Evolutionary conservation across 768 basidiomycete species (phyloP).

Genomic region (Candolleomyces aberdarensis): DNA sequence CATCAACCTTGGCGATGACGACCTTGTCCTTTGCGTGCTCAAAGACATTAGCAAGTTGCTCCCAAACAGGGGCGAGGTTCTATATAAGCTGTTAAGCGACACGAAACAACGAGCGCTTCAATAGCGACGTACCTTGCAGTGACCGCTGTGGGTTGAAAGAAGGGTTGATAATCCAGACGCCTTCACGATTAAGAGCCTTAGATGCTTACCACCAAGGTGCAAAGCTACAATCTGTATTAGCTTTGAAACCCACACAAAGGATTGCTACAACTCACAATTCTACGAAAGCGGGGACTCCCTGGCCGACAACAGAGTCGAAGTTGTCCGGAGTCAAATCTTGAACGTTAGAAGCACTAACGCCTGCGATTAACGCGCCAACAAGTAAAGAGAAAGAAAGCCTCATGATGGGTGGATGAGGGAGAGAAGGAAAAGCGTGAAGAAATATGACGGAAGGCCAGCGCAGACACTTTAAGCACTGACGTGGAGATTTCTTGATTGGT

Average conservation of each 20-base stretch:
- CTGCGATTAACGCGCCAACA: constrained; percentile 51
- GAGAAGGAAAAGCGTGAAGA: constrained; percentile 24
- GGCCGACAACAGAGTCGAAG: constrained; percentile 73
- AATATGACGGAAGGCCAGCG: constrained; percentile 1
- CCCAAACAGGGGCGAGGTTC: constrained; percentile 87
- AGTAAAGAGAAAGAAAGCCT: constrained; percentile 54
- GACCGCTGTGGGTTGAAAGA: constrained; percentile 48
- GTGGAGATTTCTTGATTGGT: constrained; percentile 14
- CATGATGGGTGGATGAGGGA: constrained; percentile 42
- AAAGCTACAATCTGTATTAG: constrained; percentile 45
- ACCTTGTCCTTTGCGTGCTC: constrained; percentile 77
- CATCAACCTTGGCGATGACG: constrained; percentile 88
- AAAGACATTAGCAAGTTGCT: constrained; percentile 88
- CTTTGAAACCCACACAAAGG: background rate
- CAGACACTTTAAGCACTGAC: constrained; percentile 11
- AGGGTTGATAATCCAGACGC: background rate
- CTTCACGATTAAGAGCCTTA: background rate
- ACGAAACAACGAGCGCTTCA: too few relatives aligned
- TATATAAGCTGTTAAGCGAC: constrained; percentile 21
- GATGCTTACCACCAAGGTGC: constrained; percentile 81
- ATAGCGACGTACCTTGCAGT: constrained; percentile 66
- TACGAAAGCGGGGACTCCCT: constrained; percentile 80
- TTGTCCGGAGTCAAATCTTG: constrained; percentile 71
- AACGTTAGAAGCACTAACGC: constrained; percentile 75
- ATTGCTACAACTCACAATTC: constrained; percentile 69